phyloP scores from a whole-genome alignment of 148 eudicot species.

The Heliosperma pusillum region DNA sequence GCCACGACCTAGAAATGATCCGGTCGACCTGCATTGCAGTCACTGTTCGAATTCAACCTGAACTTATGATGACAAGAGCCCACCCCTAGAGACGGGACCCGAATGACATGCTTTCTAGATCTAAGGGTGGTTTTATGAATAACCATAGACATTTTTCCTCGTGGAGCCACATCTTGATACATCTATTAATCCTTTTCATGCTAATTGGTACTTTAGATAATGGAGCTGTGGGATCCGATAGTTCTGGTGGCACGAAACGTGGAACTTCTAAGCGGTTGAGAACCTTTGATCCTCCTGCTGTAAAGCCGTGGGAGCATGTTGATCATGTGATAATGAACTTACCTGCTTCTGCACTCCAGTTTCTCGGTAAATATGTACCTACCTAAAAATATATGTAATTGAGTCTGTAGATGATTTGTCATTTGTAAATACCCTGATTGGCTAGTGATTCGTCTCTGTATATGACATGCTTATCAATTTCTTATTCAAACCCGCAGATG shows the following conservation, averaged over 20 bases:
- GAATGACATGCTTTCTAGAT: not conserved
- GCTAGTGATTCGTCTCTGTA: not conserved
- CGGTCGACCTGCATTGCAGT: too few species aligned
- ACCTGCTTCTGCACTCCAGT: conserved; percentile 86
- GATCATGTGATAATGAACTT: conserved; percentile 86
- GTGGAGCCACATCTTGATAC: too few species aligned
- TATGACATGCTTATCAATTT: not conserved
- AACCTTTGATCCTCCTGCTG: conserved; percentile 34
- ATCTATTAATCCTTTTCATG: too few species aligned
- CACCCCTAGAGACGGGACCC: not conserved
- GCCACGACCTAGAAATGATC: too few species aligned
- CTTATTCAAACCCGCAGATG: conserved; percentile 58
- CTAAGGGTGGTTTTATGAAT: not conserved
- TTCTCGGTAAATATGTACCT: conserved; percentile 55
- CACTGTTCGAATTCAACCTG: too few species aligned
- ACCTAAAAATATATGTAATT: not conserved
- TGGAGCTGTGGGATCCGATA: too few species aligned
- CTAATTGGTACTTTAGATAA: too few species aligned
- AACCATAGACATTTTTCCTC: not conserved
- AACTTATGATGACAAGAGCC: too few species aligned
- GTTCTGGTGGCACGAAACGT: conserved; percentile 35
- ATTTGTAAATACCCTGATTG: too few species aligned
- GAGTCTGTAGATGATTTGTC: too few species aligned
- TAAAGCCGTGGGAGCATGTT: conserved; percentile 83
- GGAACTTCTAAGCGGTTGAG: conserved; percentile 46